Evolutionary conservation across 2,329 filamentous ascomycete genomes (phyloP), one percentile per base, ranked within the genome.

Genomic region (Fusarium chuoi): DNA sequence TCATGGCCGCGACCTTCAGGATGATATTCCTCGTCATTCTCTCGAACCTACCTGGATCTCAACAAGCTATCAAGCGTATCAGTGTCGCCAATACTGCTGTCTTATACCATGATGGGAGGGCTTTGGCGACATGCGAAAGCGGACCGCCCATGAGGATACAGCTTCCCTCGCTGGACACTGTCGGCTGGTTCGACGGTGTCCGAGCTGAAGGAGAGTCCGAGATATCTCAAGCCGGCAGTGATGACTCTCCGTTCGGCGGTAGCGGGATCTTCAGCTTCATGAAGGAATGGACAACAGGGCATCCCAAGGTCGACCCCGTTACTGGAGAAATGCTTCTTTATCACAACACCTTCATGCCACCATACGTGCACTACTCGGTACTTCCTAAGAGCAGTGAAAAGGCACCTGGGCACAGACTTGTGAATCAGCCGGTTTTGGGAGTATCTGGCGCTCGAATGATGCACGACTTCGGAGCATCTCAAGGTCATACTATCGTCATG

Each of bases 381-480:
- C 65, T 83, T 11, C 45, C 61, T 0, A 56, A 41, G 6, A 41
- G 22, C 0, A 5, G 33, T 4, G 3, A 8, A 2, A 61, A 46
- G 4, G 12, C 3, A 0, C 4, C 6, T 5, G 20, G 4, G 2
- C 12, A 15, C 4, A 73, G 70, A 36, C 76, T 78, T 1, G 64
- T 77, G 2, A 78, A 75, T 7, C 74, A 80, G 30, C 83, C 90
- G 0, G 85, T 94, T 0, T 87, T 90, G 0, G 91, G 91, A 0
- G 85, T 93, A 33, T 83, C 84, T 8, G 88, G 88, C 3, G 89
- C 91, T 4, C 93, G 91, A 78, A 91, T 94, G 87, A 94, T 94
- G 91, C 92, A 94, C 77, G 92, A 94, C 78, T 94, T 93, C 80
- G 92, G 92, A 20, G 91, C 91, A 4, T 92, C 91, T 4, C 85